Percentiles rank a stretch among this genome's conserved stretches.
These are phyloP conservation scores for Primulina huaijiensis DNA, from an alignment of 257 asterid species.

Conservation along the genomic window DNA sequence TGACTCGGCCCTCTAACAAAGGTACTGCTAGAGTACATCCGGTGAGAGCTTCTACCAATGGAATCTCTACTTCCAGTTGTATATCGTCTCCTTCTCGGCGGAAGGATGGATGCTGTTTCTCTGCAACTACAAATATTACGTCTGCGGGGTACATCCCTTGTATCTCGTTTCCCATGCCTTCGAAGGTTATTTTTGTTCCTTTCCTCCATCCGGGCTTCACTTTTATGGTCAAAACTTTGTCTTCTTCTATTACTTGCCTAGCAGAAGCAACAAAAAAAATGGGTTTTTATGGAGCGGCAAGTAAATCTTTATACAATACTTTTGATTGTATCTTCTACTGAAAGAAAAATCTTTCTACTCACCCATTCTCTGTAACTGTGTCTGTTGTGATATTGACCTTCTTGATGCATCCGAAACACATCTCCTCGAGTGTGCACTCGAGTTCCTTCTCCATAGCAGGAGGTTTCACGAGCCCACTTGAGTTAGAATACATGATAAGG, in stretches of 20 bases:
- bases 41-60: conserved; percentile 59
- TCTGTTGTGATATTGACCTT: conserved; percentile 52
- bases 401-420: conserved; percentile 73
- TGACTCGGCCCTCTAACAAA: conserved; percentile 44
- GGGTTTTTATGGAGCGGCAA: background rate
- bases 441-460: conserved; percentile 50
- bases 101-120: conserved; percentile 47
- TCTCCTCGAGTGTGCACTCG: conserved; percentile 76
- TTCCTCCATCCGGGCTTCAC: conserved; percentile 73
- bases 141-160: conserved; percentile 47
- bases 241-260: conserved; percentile 53
- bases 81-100: conserved; percentile 59
- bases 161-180: conserved; percentile 58
- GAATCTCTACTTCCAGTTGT: conserved; percentile 45
- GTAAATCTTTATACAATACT: background rate
- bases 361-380: conserved; percentile 48
- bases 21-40: conserved; percentile 57
- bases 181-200: conserved; percentile 69
- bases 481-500: conserved; percentile 56
- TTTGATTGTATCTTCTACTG: no score
- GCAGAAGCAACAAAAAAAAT: conserved; percentile 10
- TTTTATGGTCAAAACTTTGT: conserved; percentile 56
- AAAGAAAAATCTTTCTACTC: background rate
- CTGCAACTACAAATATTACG: conserved; percentile 48
- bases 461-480: conserved; percentile 54